Conservation (phyloP, 1,284 basidiomycete genomes). For the Trichosporon sp. region DNA sequence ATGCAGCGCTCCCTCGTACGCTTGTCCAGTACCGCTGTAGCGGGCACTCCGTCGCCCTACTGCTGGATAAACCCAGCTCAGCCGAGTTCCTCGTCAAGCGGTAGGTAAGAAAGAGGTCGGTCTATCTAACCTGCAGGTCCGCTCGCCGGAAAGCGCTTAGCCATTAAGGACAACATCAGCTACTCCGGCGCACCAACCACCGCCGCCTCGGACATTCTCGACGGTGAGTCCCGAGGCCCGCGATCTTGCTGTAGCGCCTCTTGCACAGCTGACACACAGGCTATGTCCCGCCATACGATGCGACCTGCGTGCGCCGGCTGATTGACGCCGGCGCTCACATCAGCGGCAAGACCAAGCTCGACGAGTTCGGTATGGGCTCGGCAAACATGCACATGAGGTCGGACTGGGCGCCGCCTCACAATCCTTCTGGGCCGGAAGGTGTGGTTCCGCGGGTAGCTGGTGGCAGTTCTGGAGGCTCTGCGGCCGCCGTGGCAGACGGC, state of each 20-base stretch:
- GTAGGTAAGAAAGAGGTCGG: conserved; percentile 5
- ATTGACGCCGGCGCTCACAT: conserved; percentile 64
- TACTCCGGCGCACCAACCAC: conserved; percentile 64
- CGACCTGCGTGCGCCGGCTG: conserved; percentile 70
- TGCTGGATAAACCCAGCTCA: conserved; percentile 27
- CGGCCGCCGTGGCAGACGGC: conserved; percentile 54
- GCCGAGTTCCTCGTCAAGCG: conserved; percentile 15
- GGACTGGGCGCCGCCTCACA: conserved; percentile 57
- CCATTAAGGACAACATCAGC: conserved; percentile 82
- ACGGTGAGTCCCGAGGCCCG: conserved; percentile 49
- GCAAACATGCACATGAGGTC: conserved; percentile 29
- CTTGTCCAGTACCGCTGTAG: neutral
- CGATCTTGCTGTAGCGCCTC: too few species aligned
- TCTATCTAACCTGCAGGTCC: conserved; percentile 16
- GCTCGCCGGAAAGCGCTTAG: conserved; percentile 50
- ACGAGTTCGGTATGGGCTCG: conserved; percentile 95
- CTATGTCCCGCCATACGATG: conserved; percentile 77
- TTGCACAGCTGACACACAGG: conserved; percentile 47
- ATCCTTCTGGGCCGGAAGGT: conserved; percentile 54
- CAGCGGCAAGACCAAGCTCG: conserved; percentile 86
- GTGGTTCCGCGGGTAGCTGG: conserved; percentile 59
- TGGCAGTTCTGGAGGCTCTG: conserved; percentile 52
- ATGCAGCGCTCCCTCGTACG: conserved; percentile 5
- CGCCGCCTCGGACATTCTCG: conserved; percentile 70
- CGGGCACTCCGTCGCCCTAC: conserved; percentile 24